Evolutionary conservation across 768 basidiomycete species (phyloP), one percentile per base, ranked within the genome.

Genomic region (Russula earlei): DNA sequence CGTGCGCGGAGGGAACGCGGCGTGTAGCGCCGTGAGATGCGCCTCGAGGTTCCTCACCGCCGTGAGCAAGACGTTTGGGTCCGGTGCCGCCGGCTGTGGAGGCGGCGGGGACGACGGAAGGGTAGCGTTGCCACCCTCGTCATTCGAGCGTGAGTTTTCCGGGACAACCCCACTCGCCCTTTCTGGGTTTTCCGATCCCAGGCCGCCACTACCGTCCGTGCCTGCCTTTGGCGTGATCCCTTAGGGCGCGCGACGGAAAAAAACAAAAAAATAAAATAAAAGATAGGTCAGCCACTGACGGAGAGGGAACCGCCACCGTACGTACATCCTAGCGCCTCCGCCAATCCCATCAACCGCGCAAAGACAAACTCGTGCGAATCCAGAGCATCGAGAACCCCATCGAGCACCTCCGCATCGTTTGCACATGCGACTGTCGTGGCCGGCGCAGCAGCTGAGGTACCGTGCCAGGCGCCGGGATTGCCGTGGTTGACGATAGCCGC

Each of bases 401-500:
- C 74, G 34, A 93, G 63, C 6, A 93, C 80, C 64, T 94, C 90
- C 1, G 77, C 81, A 65, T 99, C 95, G 33, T 67, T 80, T 56
- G 75, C 76, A 65, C 93, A 96, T 22, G 80, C 79, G 24, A 93
- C 70, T 19, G 80, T 76, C 3, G 87, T 90, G 8, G 77, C 87
- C 0, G 55, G 55, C 22, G 43, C 43, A 0, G 17, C 89, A 88
- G 68, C 90, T 92, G 55, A 51, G 48, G 81, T 75, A 9, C 89
- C 90, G 61, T 92, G 89, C 87, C 91, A 91, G 24, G 82, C 80
- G 4, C 74, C 71, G 0, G 91, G 88, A 64, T 88, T 89, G 9
- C 91, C 90, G 60, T 87, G 85, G 64, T 97, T 91, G 46, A 93
- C 83, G 1, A 93, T 84, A 0, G 85, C 88, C 3, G 77, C 72